phyloP scores from a whole-genome alignment of 2,329 filamentous ascomycete species.

The Cladosporium velox region DNA sequence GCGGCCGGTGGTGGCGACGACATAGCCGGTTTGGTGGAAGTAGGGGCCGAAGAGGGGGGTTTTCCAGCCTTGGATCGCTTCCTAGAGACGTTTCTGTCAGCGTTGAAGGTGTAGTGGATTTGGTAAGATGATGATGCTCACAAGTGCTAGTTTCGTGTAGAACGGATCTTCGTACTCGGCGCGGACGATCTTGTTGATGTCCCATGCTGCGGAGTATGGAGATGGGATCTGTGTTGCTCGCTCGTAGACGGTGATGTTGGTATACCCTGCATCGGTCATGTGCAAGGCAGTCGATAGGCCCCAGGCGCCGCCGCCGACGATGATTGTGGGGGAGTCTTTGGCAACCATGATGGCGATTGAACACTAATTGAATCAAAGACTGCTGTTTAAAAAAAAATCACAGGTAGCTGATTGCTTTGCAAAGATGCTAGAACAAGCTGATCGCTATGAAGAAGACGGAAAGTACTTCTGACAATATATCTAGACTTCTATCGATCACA shows the following conservation, averaged over 20 bases:
- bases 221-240: slow-evolving; percentile 49
- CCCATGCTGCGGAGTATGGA: slow-evolving; percentile 46
- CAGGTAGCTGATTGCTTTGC: not conserved
- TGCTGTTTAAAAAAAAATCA: not conserved
- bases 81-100: slow-evolving; percentile 15
- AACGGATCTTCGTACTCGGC: slow-evolving; percentile 76
- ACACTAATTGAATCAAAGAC: not conserved
- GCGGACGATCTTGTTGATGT: slow-evolving; percentile 51
- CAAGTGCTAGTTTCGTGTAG: slow-evolving; percentile 69
- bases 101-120: not conserved
- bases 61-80: slow-evolving; percentile 57
- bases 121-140: slow-evolving; percentile 31
- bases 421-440: not conserved
- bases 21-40: slow-evolving; percentile 54
- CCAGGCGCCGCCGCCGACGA: slow-evolving; percentile 51
- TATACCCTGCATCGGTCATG: slow-evolving; percentile 48
- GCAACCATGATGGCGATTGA: slow-evolving; percentile 15
- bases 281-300: slow-evolving; percentile 55
- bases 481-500: not conserved
- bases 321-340: slow-evolving; percentile 23
- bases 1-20: slow-evolving; percentile 53
- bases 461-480: not conserved
- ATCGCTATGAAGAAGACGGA: not conserved
- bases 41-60: slow-evolving; percentile 56
- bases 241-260: slow-evolving; percentile 52